Evolutionary conservation across 106 monocot species (phyloP).

Genomic region (Xerophyta viscosa): DNA sequence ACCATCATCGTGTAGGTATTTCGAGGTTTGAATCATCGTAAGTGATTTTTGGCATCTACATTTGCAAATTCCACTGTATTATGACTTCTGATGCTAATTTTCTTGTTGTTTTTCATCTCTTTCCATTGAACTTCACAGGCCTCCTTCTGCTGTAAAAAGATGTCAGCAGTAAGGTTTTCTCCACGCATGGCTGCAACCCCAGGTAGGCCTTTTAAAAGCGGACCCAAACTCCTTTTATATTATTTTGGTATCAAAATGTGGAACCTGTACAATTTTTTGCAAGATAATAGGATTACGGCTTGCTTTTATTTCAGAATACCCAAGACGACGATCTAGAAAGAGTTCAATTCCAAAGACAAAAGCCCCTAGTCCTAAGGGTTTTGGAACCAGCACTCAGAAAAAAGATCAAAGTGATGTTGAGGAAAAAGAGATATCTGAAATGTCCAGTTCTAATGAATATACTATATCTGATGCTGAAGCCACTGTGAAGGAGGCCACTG

Average conservation of each 20-base stretch:
- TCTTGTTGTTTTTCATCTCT: background rate
- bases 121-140: constrained; percentile 27
- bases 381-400: constrained; percentile 42
- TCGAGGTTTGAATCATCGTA: background rate
- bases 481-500: background rate
- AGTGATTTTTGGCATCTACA: background rate
- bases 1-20: background rate
- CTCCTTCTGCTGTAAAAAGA: constrained; percentile 14
- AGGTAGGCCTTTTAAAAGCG: constrained; percentile 23
- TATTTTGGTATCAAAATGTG: background rate
- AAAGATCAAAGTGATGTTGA: constrained; percentile 30
- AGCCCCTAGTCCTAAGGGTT: constrained; percentile 37
- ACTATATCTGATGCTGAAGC: background rate
- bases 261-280: background rate
- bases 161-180: constrained; percentile 20
- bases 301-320: constrained; percentile 34
- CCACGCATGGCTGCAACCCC: constrained; percentile 46
- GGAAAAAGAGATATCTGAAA: constrained; percentile 13
- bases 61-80: background rate
- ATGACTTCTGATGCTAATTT: background rate
- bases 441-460: constrained; percentile 16
- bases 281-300: background rate
- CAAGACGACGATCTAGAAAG: constrained; percentile 52
- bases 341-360: constrained; percentile 47
- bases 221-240: constrained; percentile 2